Percentiles rank a stretch among this genome's conserved stretches.
phyloP scores from a whole-genome alignment of 805 yeast species.

The Komagataella kurtzmanii region DNA sequence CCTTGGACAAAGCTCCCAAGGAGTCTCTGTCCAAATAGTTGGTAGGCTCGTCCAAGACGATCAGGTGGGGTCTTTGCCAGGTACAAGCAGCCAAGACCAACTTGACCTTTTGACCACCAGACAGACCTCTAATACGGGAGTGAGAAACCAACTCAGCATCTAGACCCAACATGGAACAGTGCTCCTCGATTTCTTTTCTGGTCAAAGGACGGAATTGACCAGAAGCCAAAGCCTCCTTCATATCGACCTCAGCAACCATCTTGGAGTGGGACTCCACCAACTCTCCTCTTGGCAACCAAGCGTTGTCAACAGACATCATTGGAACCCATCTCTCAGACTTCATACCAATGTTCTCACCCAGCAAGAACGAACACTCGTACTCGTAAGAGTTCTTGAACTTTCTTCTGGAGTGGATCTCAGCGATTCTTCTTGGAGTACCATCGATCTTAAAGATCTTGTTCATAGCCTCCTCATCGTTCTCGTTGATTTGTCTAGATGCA shows the following conservation, averaged over 20 bases:
- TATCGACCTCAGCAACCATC: constrained; percentile 99
- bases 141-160: constrained; percentile 99
- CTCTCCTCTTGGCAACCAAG: constrained; percentile 99
- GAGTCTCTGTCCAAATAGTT: constrained; percentile 99
- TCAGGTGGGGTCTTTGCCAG: constrained; percentile 99
- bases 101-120: constrained; percentile 99
- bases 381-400: constrained; percentile 99
- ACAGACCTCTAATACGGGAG: constrained; percentile 99
- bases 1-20: constrained; percentile 98
- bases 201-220: constrained; percentile 99
- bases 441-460: constrained; percentile 93
- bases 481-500: constrained; percentile 97
- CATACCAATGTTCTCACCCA: constrained; percentile 99
- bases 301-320: constrained; percentile 99
- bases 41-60: constrained; percentile 99
- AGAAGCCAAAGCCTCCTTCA: constrained; percentile 99
- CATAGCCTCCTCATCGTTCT: constrained; percentile 95
- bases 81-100: constrained; percentile 99
- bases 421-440: constrained; percentile 95
- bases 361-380: constrained; percentile 93
- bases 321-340: constrained; percentile 99
- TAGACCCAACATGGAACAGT: constrained; percentile 96
- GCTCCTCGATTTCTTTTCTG: constrained; percentile 99
- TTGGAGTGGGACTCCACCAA: constrained; percentile 93
- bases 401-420: constrained; percentile 90